These are phyloP conservation scores for Nemania abortiva DNA, from an alignment of 2,329 filamentous ascomycete genomes.

Conservation along the genomic window DNA sequence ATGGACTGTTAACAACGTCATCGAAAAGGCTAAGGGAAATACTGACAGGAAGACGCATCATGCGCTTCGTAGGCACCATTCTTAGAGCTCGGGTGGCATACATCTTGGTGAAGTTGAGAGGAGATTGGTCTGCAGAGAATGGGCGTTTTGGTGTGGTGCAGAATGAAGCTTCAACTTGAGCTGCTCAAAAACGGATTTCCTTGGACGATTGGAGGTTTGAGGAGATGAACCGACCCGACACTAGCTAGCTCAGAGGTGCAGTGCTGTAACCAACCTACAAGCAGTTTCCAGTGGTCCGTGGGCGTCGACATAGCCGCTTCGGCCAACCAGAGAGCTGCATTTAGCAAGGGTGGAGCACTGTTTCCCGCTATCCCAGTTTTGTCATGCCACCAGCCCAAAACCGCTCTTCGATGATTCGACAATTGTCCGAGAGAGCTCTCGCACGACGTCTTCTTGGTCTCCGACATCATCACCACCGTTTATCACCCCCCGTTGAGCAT, in stretches of 20 bases:
- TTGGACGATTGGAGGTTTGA: constrained; percentile 37
- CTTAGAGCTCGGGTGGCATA: constrained; percentile 73
- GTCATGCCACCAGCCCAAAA: constrained; percentile 48
- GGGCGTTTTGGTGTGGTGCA: constrained; percentile 19
- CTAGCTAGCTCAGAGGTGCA: constrained; percentile 23
- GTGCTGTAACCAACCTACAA: constrained; percentile 5
- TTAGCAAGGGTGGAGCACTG: constrained; percentile 26
- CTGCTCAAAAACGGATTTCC: constrained; percentile 17
- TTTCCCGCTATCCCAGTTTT: constrained; percentile 36
- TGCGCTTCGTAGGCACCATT: constrained; percentile 75
- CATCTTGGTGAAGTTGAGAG: constrained; percentile 62
- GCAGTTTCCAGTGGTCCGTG: constrained; percentile 38
- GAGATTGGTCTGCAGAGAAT: constrained; percentile 39
- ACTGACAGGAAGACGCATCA: constrained; percentile 79
- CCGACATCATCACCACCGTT: constrained; percentile 52
- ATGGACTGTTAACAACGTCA: constrained; percentile 54
- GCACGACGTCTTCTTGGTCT: constrained; percentile 35
- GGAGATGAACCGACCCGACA: constrained; percentile 30
- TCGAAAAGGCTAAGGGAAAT: constrained; percentile 42
- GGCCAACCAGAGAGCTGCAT: constrained; percentile 33
- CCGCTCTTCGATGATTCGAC: constrained; percentile 44
- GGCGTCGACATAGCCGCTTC: constrained; percentile 15
- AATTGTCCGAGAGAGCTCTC: constrained; percentile 39
- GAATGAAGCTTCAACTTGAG: constrained; percentile 28
- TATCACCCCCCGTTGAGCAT: constrained; percentile 50